Evolutionary conservation across 2,329 filamentous ascomycete genomes (phyloP), one percentile per base, ranked within the genome.

Genomic region (Talaromyces sp.): DNA sequence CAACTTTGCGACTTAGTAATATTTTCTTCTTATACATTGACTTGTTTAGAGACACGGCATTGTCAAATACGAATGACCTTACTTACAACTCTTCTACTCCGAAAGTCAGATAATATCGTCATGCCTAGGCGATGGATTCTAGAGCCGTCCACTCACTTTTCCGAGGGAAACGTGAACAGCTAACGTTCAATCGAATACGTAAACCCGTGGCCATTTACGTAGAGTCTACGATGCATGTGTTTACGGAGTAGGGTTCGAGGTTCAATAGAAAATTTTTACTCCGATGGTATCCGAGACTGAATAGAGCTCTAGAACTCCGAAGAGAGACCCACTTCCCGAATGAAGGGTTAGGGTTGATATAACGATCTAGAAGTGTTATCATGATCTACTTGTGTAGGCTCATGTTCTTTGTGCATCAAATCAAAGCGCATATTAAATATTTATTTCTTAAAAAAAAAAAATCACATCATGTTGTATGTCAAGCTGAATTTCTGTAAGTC

Each of bases 11-110:
- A 37, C 11, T 37, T 56, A 39, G 52, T 56, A 56, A 56, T 56
- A 56, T 11, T 56, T 35, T 56, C 24, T 54, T 54, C 52, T 39
- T 39, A 56, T 56, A 56, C 33, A 56, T 56, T 39, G 52, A 56
- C 52, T 56, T 39, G 6, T 56, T 56, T 33, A 39, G 39, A 37
- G 33, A 37, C 50, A 52, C n/a, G 50, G 50, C 50, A 16, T 54
- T 54, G 52, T 56, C 50, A 14, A 33, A 24, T 47, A 19, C 10
- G 11, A 39, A 16, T 39, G 37, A 6, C 37, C 41, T 43, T n/a
- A 19, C 16, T n/a, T n/a, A 19, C 9, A 4, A 19, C 4, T 43
- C 16, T 49, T 11, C 11, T 11, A 49, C 6, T 24, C 45, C 11
- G 45, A 24, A 27, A 49, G 47, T 50, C 22, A 50, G 22, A 22